phyloP scores from a whole-genome alignment of 2,329 filamentous ascomycete species.

The Colletotrichum phormii region DNA sequence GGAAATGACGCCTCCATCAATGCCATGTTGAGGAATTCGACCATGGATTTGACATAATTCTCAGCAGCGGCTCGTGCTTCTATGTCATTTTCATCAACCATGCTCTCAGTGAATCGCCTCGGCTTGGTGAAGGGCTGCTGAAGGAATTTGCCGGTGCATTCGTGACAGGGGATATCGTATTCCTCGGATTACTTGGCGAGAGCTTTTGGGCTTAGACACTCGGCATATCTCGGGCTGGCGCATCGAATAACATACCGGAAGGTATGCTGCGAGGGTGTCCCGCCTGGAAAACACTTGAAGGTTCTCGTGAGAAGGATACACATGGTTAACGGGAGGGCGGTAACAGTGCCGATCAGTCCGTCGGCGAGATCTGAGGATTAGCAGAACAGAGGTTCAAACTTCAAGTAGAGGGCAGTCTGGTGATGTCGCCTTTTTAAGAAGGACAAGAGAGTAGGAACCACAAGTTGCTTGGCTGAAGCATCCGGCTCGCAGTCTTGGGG shows the following conservation, averaged over 20 bases:
- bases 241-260: conserved; percentile 23
- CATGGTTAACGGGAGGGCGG: conserved; percentile 1
- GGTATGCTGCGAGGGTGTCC: neutral
- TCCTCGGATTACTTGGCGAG: neutral
- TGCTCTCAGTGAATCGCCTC: too few relatives aligned
- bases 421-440: neutral
- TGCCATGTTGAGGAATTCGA: conserved; percentile 10
- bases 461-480: neutral
- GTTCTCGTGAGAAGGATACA: conserved; percentile 21
- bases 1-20: neutral
- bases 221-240: conserved; percentile 26
- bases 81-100: neutral
- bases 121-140: neutral
- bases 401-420: neutral
- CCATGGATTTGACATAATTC: conserved; percentile 6
- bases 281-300: neutral
- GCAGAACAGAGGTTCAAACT: neutral
- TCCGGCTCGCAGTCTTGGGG: neutral
- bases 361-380: neutral
- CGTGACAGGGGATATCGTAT: conserved; percentile 13
- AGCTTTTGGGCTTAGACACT: conserved; percentile 8
- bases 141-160: conserved; percentile 24
- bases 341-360: neutral
- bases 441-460: neutral
- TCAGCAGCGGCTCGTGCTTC: conserved; percentile 2